phyloP scores from a whole-genome alignment of 148 eudicot species.

The Diospyros kaki region DNA sequence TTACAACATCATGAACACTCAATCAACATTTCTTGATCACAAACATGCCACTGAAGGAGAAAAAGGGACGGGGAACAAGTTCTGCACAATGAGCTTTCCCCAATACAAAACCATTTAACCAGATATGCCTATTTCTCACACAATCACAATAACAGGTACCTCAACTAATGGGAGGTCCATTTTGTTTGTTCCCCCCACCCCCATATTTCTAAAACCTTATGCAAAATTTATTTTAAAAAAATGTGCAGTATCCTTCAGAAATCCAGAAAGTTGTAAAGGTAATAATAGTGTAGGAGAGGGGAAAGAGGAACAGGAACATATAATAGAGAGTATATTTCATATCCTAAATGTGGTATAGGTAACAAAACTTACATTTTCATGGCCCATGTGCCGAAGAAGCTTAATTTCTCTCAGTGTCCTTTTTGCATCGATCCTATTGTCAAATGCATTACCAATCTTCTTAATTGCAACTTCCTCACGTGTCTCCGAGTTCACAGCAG shows the following conservation, averaged over 20 bases:
- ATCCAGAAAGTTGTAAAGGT: neutral
- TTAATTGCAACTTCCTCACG: slow-evolving; percentile 80
- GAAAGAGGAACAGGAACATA: neutral
- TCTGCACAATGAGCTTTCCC: neutral
- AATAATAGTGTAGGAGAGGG: neutral
- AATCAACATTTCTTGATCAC: neutral
- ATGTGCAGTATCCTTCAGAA: neutral
- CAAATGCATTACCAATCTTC: slow-evolving; percentile 82
- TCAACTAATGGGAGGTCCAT: too few species aligned
- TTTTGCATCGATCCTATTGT: slow-evolving; percentile 76
- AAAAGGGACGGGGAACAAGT: neutral
- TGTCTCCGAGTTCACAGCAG: slow-evolving; percentile 78
- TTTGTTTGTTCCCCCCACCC: too few species aligned
- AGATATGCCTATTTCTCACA: neutral
- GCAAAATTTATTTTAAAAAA: neutral
- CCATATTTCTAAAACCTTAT: neutral
- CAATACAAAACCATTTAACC: neutral
- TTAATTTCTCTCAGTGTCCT: slow-evolving; percentile 83
- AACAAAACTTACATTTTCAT: slow-evolving; percentile 63
- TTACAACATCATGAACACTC: neutral
- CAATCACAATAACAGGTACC: neutral
- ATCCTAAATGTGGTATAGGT: neutral
- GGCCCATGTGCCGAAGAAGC: slow-evolving; percentile 75
- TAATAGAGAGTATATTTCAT: neutral
- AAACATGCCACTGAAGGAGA: neutral